These are phyloP conservation scores for Penicillium cinerascens DNA, from an alignment of 495 filamentous ascomycete species.

Conservation along the genomic window DNA sequence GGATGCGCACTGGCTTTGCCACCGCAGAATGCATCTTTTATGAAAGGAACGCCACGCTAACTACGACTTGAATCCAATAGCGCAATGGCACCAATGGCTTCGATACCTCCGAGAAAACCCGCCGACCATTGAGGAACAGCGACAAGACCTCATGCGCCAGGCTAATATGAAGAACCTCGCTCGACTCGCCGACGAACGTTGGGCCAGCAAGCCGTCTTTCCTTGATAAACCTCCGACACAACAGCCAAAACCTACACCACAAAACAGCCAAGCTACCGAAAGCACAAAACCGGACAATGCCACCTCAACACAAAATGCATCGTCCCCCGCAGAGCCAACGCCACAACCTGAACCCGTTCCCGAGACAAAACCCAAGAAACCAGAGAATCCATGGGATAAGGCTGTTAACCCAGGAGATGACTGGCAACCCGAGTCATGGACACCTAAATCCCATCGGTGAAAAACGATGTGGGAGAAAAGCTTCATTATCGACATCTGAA, in stretches of 20 bases:
- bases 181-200: slow-evolving; percentile 75
- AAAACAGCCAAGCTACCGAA: slow-evolving; percentile 15
- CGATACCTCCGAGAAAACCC: slow-evolving; percentile 70
- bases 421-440: slow-evolving; percentile 78
- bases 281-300: neutral
- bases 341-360: slow-evolving; percentile 6
- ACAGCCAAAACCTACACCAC: slow-evolving; percentile 42
- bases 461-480: neutral
- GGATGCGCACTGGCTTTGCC: neutral
- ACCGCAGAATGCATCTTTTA: neutral
- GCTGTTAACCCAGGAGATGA: slow-evolving; percentile 56
- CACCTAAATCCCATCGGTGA: slow-evolving; percentile 38
- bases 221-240: slow-evolving; percentile 54
- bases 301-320: neutral
- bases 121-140: slow-evolving; percentile 73
- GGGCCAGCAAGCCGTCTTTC: slow-evolving; percentile 70
- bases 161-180: slow-evolving; percentile 69
- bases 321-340: neutral
- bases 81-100: slow-evolving; percentile 97
- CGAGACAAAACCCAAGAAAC: slow-evolving; percentile 20
- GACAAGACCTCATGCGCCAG: slow-evolving; percentile 63
- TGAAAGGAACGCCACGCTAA: neutral
- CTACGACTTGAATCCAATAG: slow-evolving; percentile 32
- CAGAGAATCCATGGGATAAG: slow-evolving; percentile 61
- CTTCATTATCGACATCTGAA: neutral